These are phyloP conservation scores for Cyberlindnera amylophila DNA, from an alignment of 805 yeast genomes.

Conservation along the genomic window DNA sequence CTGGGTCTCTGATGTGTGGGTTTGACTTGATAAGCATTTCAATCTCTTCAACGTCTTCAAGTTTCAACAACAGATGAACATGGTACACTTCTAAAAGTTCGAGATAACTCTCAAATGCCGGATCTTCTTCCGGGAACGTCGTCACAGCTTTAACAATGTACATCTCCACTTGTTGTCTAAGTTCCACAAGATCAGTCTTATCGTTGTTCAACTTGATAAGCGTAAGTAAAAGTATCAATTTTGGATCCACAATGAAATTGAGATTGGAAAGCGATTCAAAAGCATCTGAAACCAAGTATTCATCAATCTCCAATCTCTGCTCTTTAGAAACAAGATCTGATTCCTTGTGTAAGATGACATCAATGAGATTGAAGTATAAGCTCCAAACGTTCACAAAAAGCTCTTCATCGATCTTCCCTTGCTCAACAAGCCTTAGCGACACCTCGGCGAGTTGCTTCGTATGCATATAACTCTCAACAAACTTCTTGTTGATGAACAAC, in stretches of 20 bases:
- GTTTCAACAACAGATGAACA: constrained; percentile 18
- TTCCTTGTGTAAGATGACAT: constrained; percentile 22
- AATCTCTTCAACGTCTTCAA: constrained; percentile 21
- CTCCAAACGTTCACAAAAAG: constrained; percentile 24
- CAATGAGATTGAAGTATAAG: constrained; percentile 26
- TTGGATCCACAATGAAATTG: constrained; percentile 18
- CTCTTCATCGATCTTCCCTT: constrained; percentile 12
- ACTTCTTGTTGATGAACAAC: constrained; percentile 25
- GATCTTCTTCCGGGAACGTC: constrained; percentile 2
- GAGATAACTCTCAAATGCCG: constrained; percentile 9
- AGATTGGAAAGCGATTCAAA: constrained; percentile 16
- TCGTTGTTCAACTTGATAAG: constrained; percentile 24
- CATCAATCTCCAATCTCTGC: constrained; percentile 4
- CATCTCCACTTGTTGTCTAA: constrained; percentile 22
- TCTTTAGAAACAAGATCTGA: constrained; percentile 1
- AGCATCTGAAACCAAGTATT: constrained; percentile 9
- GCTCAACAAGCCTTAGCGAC: constrained; percentile 10
- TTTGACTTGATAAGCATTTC: constrained; percentile 21
- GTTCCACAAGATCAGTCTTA: constrained; percentile 12
- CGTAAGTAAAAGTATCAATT: constrained; percentile 19
- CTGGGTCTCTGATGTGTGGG: constrained; percentile 16
- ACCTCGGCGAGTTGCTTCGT: constrained; percentile 8
- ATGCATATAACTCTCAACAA: constrained; percentile 18
- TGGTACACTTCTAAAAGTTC: constrained; percentile 26
- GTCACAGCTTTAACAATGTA: constrained; percentile 18